Percentiles rank a stretch among this genome's conserved stretches.
Conservation (phyloP, 106 monocot genomes). For the Phalaenopsis equestris region DNA sequence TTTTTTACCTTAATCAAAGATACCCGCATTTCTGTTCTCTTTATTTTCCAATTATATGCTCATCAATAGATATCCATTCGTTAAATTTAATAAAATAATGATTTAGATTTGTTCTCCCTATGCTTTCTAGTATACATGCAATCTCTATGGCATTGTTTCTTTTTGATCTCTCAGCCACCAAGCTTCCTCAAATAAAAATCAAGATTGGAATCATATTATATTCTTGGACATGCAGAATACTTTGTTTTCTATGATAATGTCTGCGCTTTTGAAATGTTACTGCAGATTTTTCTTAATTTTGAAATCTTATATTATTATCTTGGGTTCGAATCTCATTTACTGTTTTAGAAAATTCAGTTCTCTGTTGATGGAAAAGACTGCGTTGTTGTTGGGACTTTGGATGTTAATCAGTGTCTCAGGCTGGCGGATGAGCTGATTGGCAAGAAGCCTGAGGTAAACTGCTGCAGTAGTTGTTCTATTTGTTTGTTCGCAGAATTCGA, state of each 20-base stretch:
- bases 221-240: not conserved
- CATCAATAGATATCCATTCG: not conserved
- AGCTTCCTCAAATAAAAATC: not conserved
- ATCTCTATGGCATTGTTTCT: not conserved
- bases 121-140: not conserved
- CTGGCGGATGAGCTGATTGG: slow-evolving; percentile 75
- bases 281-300: not conserved
- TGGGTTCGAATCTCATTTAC: not conserved
- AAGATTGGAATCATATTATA: not conserved
- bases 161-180: not conserved
- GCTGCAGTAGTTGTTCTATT: not conserved
- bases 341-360: slow-evolving; percentile 39
- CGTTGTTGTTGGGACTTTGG: slow-evolving; percentile 79
- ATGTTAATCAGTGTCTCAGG: slow-evolving; percentile 74
- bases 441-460: slow-evolving; percentile 71
- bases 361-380: slow-evolving; percentile 47
- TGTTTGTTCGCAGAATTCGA: not conserved
- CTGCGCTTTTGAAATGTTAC: not conserved
- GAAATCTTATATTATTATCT: not conserved
- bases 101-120: not conserved
- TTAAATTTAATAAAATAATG: not conserved
- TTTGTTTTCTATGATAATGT: not conserved
- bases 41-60: not conserved
- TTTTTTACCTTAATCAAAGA: not conserved
- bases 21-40: not conserved